Conservation (phyloP, 768 basidiomycete species). For the Hortiboletus campestris region DNA sequence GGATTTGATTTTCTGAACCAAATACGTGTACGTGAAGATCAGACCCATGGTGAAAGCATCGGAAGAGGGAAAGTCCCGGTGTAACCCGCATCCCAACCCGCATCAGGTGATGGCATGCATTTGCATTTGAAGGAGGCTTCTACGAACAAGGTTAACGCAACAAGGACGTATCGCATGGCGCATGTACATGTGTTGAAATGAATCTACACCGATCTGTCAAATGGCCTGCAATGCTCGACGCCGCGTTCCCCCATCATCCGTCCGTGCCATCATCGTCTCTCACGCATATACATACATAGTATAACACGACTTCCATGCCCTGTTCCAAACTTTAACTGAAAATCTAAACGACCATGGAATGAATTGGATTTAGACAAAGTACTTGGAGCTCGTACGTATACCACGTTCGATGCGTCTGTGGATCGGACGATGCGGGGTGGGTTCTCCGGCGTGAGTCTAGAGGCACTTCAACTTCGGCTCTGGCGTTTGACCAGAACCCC, state of each 20-base stretch:
- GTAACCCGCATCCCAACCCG: background rate
- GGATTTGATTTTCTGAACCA: conserved; percentile 22
- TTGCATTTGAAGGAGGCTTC: background rate
- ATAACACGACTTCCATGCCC: background rate
- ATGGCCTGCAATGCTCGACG: background rate
- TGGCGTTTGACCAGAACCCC: too few relatives aligned
- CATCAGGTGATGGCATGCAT: background rate
- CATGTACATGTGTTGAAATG: background rate
- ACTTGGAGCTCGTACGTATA: background rate
- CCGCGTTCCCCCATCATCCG: background rate
- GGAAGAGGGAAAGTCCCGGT: background rate
- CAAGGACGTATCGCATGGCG: background rate
- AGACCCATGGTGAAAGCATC: background rate
- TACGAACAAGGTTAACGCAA: conserved; percentile 14
- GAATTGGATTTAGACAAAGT: background rate
- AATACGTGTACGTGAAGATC: background rate
- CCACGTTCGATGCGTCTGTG: too few relatives aligned
- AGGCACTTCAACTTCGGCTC: background rate
- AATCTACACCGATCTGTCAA: background rate
- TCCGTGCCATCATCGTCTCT: background rate
- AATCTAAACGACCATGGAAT: background rate
- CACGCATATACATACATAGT: background rate
- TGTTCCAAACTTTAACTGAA: background rate
- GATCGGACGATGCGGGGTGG: too few relatives aligned
- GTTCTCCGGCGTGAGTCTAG: too few relatives aligned